Evolutionary conservation across 108 stramenopile genomes (phyloP).

Genomic region (Cylindrotheca closterium): DNA sequence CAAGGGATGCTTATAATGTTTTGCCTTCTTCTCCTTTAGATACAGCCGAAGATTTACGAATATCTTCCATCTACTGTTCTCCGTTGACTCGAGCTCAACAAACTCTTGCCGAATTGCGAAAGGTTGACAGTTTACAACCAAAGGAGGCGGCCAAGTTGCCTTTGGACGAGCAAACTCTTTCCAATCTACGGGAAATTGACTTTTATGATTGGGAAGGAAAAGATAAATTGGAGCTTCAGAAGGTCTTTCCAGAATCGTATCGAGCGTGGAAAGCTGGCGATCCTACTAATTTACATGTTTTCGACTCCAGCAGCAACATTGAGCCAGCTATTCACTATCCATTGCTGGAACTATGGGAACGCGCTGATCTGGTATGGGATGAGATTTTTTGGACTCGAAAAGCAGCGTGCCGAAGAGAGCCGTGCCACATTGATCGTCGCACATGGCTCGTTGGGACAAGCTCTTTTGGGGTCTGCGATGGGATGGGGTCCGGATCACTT

Average conservation of each 20-base stretch:
- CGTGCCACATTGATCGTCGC: slow-evolving; percentile 20
- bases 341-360: slow-evolving; percentile 32
- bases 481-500: slow-evolving; percentile 31
- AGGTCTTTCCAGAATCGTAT: slow-evolving; percentile 25
- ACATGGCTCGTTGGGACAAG: slow-evolving; percentile 45
- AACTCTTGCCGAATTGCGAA: slow-evolving; percentile 19
- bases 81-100: slow-evolving; percentile 37
- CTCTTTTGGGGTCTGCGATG: slow-evolving; percentile 35
- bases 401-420: background rate
- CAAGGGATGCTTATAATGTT: slow-evolving; percentile 4
- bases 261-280: slow-evolving; percentile 38
- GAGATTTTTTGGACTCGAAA: slow-evolving; percentile 18
- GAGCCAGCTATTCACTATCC: slow-evolving; percentile 16
- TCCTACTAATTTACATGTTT: slow-evolving; percentile 24
- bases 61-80: slow-evolving; percentile 23
- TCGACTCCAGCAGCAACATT: background rate
- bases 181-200: slow-evolving; percentile 46
- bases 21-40: background rate
- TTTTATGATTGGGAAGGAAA: slow-evolving; percentile 44
- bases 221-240: slow-evolving; percentile 15
- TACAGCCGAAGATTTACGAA: background rate
- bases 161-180: slow-evolving; percentile 5
- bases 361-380: slow-evolving; percentile 34
- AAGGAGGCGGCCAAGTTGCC: slow-evolving; percentile 4
- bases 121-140: background rate